Conservation (phyloP, 352 stramenopile species). For the Pythium aquatile region DNA sequence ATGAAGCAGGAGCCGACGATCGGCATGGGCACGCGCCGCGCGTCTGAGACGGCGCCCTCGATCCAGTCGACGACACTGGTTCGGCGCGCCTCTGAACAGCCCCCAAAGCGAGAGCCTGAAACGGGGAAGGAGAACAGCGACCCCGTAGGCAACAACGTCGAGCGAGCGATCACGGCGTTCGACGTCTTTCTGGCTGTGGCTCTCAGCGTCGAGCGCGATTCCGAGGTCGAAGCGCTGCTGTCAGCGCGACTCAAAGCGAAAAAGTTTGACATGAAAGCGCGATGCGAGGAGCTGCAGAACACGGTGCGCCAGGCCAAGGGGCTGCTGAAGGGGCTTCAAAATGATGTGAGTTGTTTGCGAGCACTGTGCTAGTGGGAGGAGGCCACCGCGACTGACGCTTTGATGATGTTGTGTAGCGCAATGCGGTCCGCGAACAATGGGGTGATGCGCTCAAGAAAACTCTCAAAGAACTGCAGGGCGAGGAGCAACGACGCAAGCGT, state of each 20-base stretch:
- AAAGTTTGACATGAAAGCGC: conserved; percentile 62
- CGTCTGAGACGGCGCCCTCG: conserved; percentile 18
- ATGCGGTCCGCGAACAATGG: neutral
- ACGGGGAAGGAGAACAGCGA: conserved; percentile 25
- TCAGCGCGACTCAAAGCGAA: conserved; percentile 58
- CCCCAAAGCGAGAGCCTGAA: conserved; percentile 4
- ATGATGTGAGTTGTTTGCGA: conserved; percentile 17
- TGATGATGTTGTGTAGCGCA: neutral
- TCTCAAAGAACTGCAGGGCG: neutral
- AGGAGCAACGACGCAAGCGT: conserved; percentile 6
- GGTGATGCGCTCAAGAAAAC: neutral
- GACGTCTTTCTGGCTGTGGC: neutral
- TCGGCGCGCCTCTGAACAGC: conserved; percentile 1
- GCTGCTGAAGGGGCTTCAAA: conserved; percentile 38
- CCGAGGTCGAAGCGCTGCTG: conserved; percentile 51
- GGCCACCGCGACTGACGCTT: neutral
- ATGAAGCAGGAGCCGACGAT: conserved; percentile 22
- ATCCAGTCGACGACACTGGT: conserved; percentile 1
- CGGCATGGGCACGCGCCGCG: conserved; percentile 8
- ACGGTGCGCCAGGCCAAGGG: conserved; percentile 62
- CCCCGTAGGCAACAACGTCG: neutral
- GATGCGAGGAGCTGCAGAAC: conserved; percentile 52
- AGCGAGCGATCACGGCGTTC: neutral
- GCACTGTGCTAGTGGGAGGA: neutral
- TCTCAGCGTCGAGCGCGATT: conserved; percentile 36